Evolutionary conservation across 257 asterid genomes (phyloP).

Genomic region (Ligustrum vulgare): DNA sequence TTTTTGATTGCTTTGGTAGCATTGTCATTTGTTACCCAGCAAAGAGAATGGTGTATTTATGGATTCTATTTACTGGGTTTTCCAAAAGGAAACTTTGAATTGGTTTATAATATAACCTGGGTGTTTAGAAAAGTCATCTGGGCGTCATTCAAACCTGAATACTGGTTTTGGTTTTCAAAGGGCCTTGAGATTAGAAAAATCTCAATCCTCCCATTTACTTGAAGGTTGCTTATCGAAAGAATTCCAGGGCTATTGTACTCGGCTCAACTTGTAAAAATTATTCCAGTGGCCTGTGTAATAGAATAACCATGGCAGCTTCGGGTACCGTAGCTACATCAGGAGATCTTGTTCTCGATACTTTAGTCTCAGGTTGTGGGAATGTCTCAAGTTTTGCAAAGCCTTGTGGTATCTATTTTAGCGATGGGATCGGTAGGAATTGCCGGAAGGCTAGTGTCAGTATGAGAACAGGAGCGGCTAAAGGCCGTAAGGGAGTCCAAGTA

Average conservation of each 20-base stretch:
- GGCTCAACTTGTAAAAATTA: conserved; percentile 13
- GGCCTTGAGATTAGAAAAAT: conserved; percentile 41
- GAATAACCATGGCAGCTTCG: conserved; percentile 52
- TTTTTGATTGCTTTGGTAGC: conserved; percentile 10
- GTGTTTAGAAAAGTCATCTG: conserved; percentile 31
- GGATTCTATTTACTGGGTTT: conserved; percentile 15
- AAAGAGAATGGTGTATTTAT: background rate
- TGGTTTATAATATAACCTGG: conserved; percentile 18
- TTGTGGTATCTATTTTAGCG: conserved; percentile 38
- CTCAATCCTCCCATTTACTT: conserved; percentile 26
- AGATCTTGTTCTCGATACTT: conserved; percentile 55
- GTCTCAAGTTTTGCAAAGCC: conserved; percentile 51
- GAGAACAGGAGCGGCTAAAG: conserved; percentile 32
- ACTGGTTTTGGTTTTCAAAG: conserved; percentile 43
- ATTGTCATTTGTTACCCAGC: background rate
- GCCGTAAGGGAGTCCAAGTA: conserved; percentile 26
- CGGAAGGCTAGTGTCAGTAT: conserved; percentile 43
- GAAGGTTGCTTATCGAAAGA: conserved; percentile 29
- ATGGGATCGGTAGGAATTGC: conserved; percentile 39
- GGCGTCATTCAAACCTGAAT: conserved; percentile 47
- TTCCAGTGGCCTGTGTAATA: conserved; percentile 9
- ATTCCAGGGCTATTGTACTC: conserved; percentile 1
- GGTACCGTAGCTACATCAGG: conserved; percentile 51
- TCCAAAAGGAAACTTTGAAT: conserved; percentile 15
- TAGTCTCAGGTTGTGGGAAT: conserved; percentile 46